Percentiles rank a stretch among this genome's conserved stretches.
Evolutionary conservation across 768 basidiomycete species (phyloP).

Genomic region (Clathrus columnatus): DNA sequence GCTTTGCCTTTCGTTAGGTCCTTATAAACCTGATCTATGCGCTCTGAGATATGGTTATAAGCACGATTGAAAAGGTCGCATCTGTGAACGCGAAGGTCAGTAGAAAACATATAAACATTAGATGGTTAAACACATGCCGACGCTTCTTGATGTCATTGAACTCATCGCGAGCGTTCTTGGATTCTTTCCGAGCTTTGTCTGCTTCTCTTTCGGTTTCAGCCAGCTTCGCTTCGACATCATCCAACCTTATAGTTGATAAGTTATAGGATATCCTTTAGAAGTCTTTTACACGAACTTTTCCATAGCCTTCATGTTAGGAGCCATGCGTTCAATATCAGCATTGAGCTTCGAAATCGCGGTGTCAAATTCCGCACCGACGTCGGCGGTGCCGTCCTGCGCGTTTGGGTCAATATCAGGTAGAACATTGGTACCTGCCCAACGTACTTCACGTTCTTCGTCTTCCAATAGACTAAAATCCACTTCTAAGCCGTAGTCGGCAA

Average conservation of each 20-base stretch:
- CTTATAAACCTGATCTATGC: slow-evolving; percentile 94
- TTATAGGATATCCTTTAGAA: background rate
- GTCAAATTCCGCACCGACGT: slow-evolving; percentile 65
- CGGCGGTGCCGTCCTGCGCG: slow-evolving; percentile 49
- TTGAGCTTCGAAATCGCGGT: slow-evolving; percentile 59
- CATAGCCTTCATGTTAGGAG: slow-evolving; percentile 95
- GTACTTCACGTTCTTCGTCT: slow-evolving; percentile 65
- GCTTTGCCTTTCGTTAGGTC: slow-evolving; percentile 94
- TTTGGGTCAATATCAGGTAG: background rate
- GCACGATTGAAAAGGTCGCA: slow-evolving; percentile 91
- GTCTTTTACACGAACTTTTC: slow-evolving; percentile 50
- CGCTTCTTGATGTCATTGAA: slow-evolving; percentile 82
- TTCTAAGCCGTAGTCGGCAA: slow-evolving; percentile 81
- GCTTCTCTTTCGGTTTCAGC: slow-evolving; percentile 88
- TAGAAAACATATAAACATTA: background rate
- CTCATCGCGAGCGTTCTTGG: slow-evolving; percentile 81
- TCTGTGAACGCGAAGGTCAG: slow-evolving; percentile 22
- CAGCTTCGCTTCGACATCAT: slow-evolving; percentile 77
- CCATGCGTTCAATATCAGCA: slow-evolving; percentile 84
- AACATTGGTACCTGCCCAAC: slow-evolving; percentile 12
- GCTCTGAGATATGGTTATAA: slow-evolving; percentile 90
- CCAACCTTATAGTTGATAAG: slow-evolving; percentile 42
- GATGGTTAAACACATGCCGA: slow-evolving; percentile 41
- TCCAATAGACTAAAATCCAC: slow-evolving; percentile 72
- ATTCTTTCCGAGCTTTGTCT: slow-evolving; percentile 84